Conservation (phyloP, 306 rosid species). For the Cucumis cinereus region DNA sequence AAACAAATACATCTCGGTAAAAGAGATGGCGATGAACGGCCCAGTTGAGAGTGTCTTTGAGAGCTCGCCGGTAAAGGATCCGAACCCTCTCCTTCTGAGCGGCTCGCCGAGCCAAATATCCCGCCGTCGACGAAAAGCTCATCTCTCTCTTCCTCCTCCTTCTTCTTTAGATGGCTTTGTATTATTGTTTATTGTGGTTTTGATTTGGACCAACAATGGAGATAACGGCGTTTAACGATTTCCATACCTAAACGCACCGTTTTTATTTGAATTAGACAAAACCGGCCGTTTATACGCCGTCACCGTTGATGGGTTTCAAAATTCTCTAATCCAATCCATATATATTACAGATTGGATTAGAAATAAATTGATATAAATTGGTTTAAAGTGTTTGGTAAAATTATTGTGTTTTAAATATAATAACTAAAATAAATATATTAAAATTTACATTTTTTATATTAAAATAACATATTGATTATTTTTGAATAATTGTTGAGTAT, state of each 20-base stretch:
- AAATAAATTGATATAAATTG: no score
- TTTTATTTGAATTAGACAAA: neutral
- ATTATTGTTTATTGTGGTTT: neutral
- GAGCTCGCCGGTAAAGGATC: slow-evolving; percentile 87
- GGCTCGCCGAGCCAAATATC: slow-evolving; percentile 69
- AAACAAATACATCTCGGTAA: slow-evolving; percentile 47
- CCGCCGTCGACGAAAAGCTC: slow-evolving; percentile 33
- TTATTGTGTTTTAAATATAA: no score
- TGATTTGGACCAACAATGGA: neutral
- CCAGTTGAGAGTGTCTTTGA: slow-evolving; percentile 89
- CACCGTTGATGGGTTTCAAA: neutral
- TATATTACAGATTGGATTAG: no score
- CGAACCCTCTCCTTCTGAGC: slow-evolving; percentile 93
- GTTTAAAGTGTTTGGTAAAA: no score
- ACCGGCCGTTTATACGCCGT: neutral
- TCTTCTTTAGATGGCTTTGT: neutral
- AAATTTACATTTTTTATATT: no score
- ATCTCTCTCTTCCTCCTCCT: neutral
- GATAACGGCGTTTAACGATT: neutral
- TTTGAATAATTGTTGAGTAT: no score
- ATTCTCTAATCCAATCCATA: neutral
- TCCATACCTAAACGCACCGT: neutral
- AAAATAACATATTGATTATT: no score
- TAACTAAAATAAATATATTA: no score
- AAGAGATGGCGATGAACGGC: slow-evolving; percentile 98